Base-by-base conservation (phyloP, 169 alveolate species). In the Plasmodium vivax region DNA sequence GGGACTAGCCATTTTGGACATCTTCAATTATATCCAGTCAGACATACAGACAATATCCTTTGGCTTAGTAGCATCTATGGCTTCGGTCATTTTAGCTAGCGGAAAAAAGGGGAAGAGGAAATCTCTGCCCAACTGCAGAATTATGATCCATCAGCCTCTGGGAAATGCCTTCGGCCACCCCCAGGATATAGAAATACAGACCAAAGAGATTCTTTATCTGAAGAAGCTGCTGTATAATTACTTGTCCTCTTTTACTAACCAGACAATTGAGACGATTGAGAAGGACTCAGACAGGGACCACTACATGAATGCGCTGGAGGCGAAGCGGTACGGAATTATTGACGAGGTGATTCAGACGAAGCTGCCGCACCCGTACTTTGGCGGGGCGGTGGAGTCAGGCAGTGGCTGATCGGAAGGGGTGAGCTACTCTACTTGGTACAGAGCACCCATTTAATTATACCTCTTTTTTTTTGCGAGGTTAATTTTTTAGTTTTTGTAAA, bases 51-150 rank as follows among this genome's bases (percentile, higher is more conserved):
- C 98, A 30, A 92, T 97, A 27, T 97, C 98, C 74, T 85, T 97
- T 71, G 98, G 98, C 79, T 95, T 95, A 92, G 98, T 98, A 7
- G 98, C 98, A 36, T 96, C 98, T 7, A 97, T 97, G 98, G 98
- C 98, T 30, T 97, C 98, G 10, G 97, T 97, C 23, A 94, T 97
- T 82, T 93, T 97, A 92, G 97, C 98, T 27, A 93, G 98, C 16
- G 98, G 98, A 2, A 96, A 97, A 80, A 97, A 96, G 93, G 98
- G 98, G 47, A 96, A 93, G 96, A 96, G 98, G 30, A 93, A 90
- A 41, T 96, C 98, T 14, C 83, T 97, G 93, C 98, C 98, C 30
- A 97, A 97, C 82, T 96, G 98, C 27, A 94, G 98, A 54, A 97
- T 97, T 81, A 97, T 97, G 98, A 97, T 97, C 71, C 98, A 97